Conservation (phyloP, 495 filamentous ascomycete genomes). For the Lasiosphaeria ovina region DNA sequence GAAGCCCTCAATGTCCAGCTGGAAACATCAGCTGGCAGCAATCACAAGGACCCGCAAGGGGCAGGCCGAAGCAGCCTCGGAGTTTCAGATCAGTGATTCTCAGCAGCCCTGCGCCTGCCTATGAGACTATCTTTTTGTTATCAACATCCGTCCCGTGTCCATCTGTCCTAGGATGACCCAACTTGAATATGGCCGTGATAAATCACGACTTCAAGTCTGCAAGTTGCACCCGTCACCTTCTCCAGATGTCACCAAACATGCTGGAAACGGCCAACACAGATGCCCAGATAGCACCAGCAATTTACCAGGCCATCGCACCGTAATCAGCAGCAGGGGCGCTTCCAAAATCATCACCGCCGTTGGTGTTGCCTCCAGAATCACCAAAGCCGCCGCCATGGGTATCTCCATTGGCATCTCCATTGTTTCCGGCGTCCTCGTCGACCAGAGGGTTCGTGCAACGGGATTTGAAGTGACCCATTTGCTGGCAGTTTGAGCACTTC, state of each 20-base stretch:
- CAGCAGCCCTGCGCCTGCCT: neutral
- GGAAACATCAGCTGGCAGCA: neutral
- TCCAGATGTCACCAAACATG: neutral
- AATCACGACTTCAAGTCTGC: neutral
- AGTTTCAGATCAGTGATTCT: neutral
- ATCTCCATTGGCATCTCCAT: slow-evolving; percentile 6
- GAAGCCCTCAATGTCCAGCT: neutral
- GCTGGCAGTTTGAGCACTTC: slow-evolving; percentile 71
- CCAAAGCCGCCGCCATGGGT: slow-evolving; percentile 6
- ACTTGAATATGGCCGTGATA: neutral
- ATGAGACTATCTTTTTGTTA: neutral
- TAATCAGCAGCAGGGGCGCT: slow-evolving; percentile 1
- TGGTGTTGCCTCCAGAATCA: neutral
- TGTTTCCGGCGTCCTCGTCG: slow-evolving; percentile 30
- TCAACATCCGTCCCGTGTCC: neutral
- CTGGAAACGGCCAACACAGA: neutral
- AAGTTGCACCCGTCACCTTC: neutral
- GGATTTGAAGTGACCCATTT: slow-evolving; percentile 69
- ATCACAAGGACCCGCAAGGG: neutral
- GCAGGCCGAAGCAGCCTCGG: neutral
- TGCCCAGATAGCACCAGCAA: neutral
- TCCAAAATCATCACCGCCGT: slow-evolving; percentile 4
- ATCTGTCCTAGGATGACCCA: neutral
- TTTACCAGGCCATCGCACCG: slow-evolving; percentile 19
- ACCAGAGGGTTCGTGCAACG: slow-evolving; percentile 55